These are phyloP conservation scores for Prosopis cineraria DNA, from an alignment of 306 rosid genomes.

Conservation along the genomic window DNA sequence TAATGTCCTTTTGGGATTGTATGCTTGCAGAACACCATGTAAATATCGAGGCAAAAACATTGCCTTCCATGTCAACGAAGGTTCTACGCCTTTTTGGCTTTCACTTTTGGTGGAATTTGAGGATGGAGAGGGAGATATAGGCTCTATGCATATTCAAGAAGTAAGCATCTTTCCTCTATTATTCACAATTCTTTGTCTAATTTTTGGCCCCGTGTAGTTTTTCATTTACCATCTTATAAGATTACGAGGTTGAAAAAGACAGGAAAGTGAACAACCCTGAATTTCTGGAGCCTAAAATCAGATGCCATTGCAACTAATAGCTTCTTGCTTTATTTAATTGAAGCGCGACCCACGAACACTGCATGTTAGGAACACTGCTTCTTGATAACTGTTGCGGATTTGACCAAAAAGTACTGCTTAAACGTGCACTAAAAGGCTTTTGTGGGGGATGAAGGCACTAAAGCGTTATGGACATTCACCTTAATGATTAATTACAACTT, in stretches of 20 bases:
- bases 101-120: conserved; percentile 80
- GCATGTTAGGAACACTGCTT: neutral
- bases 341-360: neutral
- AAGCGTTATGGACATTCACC: conserved; percentile 17
- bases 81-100: conserved; percentile 80
- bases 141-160: conserved; percentile 76
- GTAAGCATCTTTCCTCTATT: conserved; percentile 41
- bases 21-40: conserved; percentile 65
- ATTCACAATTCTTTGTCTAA: conserved; percentile 1
- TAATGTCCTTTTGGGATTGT: neutral
- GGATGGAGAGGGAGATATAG: conserved; percentile 87
- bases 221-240: neutral
- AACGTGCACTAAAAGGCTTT: conserved; percentile 25
- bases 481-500: neutral
- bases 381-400: conserved; percentile 17
- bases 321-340: conserved; percentile 6
- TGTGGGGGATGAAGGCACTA: conserved; percentile 5
- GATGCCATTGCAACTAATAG: neutral
- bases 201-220: neutral
- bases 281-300: neutral
- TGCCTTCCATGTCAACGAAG: conserved; percentile 87
- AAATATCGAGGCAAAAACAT: conserved; percentile 66
- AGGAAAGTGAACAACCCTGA: neutral
- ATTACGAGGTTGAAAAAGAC: neutral
- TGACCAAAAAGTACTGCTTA: conserved; percentile 5